Percentiles rank a stretch among this genome's conserved stretches.
Evolutionary conservation across 2,329 filamentous ascomycete species (phyloP).

Genomic region (Colletotrichum incanum): DNA sequence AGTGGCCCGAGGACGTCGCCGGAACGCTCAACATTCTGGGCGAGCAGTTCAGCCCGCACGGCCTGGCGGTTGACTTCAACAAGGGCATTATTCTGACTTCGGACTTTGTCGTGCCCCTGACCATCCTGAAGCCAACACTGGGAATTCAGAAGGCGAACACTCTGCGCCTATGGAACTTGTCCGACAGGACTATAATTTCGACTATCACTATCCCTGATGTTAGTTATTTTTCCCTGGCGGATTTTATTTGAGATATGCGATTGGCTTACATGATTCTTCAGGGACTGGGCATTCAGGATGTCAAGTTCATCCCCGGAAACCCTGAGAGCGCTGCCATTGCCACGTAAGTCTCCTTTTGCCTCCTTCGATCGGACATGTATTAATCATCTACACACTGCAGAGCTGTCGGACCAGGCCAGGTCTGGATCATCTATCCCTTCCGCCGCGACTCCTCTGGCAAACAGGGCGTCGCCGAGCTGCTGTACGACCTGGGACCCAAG

Average conservation of each 20-base stretch:
- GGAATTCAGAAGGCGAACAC: conserved; percentile 71
- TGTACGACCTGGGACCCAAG: conserved; percentile 71
- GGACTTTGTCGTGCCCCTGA: conserved; percentile 75
- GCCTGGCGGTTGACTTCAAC: conserved; percentile 71
- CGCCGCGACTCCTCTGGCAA: conserved; percentile 68
- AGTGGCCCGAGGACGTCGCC: conserved; percentile 72
- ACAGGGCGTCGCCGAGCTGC: conserved; percentile 70
- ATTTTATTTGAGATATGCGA: too few relatives aligned
- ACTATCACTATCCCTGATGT: conserved; percentile 74
- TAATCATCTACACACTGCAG: conserved; percentile 42
- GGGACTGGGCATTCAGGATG: conserved; percentile 74
- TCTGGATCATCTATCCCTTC: conserved; percentile 78
- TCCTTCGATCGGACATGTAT: not conserved
- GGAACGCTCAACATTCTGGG: conserved; percentile 70
- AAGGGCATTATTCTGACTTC: conserved; percentile 73
- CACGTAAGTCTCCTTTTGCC: conserved; percentile 53
- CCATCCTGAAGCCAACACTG: conserved; percentile 71
- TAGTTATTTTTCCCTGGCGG: conserved; percentile 42
- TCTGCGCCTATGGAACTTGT: conserved; percentile 72
- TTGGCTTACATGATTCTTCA: conserved; percentile 36
- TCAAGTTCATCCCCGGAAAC: conserved; percentile 77
- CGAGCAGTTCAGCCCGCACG: conserved; percentile 75
- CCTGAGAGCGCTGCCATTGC: conserved; percentile 71
- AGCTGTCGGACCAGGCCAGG: conserved; percentile 71
- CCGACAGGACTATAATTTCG: conserved; percentile 67